Evolutionary conservation across 352 stramenopile genomes (phyloP).

Genomic region (Thraustotheca clavata): DNA sequence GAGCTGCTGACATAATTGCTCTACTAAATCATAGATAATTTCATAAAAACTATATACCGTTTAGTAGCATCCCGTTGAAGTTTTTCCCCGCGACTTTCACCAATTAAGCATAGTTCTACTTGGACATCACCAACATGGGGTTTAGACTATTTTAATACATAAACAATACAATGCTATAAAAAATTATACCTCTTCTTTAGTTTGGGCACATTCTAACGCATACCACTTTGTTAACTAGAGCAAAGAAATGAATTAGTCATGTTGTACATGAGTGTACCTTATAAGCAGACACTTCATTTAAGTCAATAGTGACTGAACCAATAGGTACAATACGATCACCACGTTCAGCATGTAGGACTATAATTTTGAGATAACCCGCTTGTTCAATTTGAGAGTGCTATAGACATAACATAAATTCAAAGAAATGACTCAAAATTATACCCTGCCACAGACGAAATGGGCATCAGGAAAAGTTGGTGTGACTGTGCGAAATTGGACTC

Average conservation of each 20-base stretch:
- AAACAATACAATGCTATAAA: neutral
- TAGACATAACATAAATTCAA: conserved; percentile 21
- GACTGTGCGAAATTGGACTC: conserved; percentile 42
- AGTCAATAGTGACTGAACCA: conserved; percentile 35
- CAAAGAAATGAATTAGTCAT: neutral
- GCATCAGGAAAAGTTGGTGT: conserved; percentile 54
- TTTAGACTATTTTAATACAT: neutral
- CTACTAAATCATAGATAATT: neutral
- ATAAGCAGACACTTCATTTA: conserved; percentile 42
- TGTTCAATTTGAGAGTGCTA: conserved; percentile 36
- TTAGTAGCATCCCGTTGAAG: conserved; percentile 44
- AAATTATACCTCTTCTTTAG: conserved; percentile 25
- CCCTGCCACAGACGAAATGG: conserved; percentile 50
- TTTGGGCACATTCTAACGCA: conserved; percentile 32
- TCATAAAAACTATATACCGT: neutral
- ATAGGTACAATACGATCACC: conserved; percentile 48
- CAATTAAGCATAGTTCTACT: conserved; percentile 42
- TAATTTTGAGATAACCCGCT: conserved; percentile 39
- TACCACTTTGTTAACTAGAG: conserved; percentile 38
- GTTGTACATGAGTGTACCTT: conserved; percentile 23
- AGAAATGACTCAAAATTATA: neutral
- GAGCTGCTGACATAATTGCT: conserved; percentile 5
- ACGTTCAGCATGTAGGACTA: conserved; percentile 46
- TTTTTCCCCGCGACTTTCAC: conserved; percentile 52
- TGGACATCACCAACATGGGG: conserved; percentile 45